A percentile compares a stretch with the other conserved stretches of the same genome.
Conservation (phyloP, 2,329 filamentous ascomycete species). For the Fusarium ramigenum region DNA sequence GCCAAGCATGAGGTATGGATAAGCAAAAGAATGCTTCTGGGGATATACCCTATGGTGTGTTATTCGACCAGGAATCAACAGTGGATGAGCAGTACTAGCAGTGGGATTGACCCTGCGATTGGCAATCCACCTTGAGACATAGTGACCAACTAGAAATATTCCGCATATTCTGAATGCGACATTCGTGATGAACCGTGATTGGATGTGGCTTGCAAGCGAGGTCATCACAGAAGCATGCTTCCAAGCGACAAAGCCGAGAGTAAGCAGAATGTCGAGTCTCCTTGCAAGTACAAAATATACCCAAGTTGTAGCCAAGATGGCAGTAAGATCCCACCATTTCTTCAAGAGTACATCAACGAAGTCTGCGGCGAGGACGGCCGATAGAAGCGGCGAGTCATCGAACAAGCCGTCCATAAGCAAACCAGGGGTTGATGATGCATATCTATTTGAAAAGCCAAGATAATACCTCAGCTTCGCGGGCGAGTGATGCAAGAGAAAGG, state of each 20-base stretch:
- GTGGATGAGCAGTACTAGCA: slow-evolving; percentile 46
- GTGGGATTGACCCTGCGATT: background rate
- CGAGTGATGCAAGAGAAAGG: background rate
- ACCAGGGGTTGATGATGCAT: slow-evolving; percentile 21
- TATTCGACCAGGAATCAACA: slow-evolving; percentile 72
- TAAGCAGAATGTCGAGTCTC: slow-evolving; percentile 39
- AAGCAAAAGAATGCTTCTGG: slow-evolving; percentile 72
- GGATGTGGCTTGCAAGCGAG: background rate
- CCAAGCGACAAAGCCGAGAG: slow-evolving; percentile 40
- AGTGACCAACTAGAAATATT: background rate
- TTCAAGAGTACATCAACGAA: slow-evolving; percentile 20
- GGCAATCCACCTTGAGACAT: background rate
- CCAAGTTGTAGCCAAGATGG: background rate
- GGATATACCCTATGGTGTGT: slow-evolving; percentile 75
- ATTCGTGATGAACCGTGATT: background rate
- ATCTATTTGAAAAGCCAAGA: background rate
- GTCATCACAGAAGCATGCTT: slow-evolving; percentile 4
- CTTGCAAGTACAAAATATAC: slow-evolving; percentile 34
- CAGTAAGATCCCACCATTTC: background rate
- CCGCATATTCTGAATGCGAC: background rate
- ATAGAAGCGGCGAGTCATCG: slow-evolving; percentile 38
- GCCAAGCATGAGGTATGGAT: slow-evolving; percentile 76
- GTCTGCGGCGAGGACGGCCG: slow-evolving; percentile 33
- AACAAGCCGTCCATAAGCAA: slow-evolving; percentile 43
- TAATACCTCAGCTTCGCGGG: background rate